Conservation (phyloP, 208 protist genomes). For the Phytomonas sp. region DNA sequence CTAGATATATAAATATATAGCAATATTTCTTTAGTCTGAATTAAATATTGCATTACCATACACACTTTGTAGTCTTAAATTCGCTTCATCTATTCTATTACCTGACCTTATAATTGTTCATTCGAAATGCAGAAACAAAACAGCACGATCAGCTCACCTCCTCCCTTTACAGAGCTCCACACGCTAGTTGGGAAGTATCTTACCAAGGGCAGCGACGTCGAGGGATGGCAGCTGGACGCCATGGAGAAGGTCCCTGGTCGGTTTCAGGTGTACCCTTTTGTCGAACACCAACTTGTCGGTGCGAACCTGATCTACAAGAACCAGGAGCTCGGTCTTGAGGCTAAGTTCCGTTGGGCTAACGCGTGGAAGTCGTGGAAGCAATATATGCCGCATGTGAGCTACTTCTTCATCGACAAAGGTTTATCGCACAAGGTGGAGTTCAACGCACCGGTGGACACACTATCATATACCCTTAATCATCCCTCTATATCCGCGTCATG, state of each 20-base stretch:
- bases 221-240: slow-evolving; percentile 38
- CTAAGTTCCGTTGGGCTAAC: slow-evolving; percentile 14
- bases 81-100: slow-evolving; percentile 9
- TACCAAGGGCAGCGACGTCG: slow-evolving; percentile 22
- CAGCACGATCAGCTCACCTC: slow-evolving; percentile 16
- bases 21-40: not conserved
- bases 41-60: not conserved
- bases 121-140: slow-evolving; percentile 5
- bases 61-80: slow-evolving; percentile 5
- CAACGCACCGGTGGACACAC: too few relatives aligned
- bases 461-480: too few relatives aligned
- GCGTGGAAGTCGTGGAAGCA: slow-evolving; percentile 21
- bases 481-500: too few relatives aligned
- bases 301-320: slow-evolving; percentile 26
- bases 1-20: not conserved
- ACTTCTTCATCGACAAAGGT: slow-evolving; percentile 13
- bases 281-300: slow-evolving; percentile 20
- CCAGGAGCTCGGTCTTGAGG: slow-evolving; percentile 11
- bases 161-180: slow-evolving; percentile 29
- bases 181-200: slow-evolving; percentile 44
- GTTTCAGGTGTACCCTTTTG: slow-evolving; percentile 46
- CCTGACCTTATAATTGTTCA: not conserved
- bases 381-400: slow-evolving; percentile 31
- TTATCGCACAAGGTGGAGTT: slow-evolving; percentile 8
- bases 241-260: slow-evolving; percentile 15